Conservation (phyloP, 257 asterid genomes). For the Petunia axillaris region DNA sequence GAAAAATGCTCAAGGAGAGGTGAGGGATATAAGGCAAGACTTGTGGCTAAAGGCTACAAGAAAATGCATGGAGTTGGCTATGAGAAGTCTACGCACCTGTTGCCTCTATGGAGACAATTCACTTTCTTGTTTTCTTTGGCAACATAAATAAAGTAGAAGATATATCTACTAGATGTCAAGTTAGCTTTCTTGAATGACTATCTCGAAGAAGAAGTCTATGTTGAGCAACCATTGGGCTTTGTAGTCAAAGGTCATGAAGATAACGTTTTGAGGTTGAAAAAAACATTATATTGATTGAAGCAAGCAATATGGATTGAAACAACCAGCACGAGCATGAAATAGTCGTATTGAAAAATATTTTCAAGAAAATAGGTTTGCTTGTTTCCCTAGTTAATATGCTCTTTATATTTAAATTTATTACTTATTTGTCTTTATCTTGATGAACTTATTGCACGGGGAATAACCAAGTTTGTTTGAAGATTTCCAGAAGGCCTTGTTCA, state of each 20-base stretch:
- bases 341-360: constrained; percentile 7
- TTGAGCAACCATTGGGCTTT: not conserved
- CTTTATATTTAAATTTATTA: no score
- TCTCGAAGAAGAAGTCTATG: no score
- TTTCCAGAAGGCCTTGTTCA: no score
- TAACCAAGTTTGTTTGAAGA: not conserved
- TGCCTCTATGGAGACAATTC: constrained; percentile 2
- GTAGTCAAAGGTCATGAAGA: not conserved
- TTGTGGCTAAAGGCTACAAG: not conserved
- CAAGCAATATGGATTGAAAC: no score
- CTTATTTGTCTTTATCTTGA: constrained; percentile 9
- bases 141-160: not conserved
- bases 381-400: not conserved
- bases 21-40: not conserved
- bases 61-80: not conserved
- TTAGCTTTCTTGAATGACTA: not conserved
- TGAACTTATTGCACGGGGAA: not conserved
- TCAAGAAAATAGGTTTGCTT: not conserved
- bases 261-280: not conserved
- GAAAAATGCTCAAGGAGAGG: constrained; percentile 1
- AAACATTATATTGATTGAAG: not conserved
- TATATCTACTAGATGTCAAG: not conserved
- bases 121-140: not conserved
- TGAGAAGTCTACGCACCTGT: not conserved
- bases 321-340: not conserved